Percentiles rank a stretch among this genome's conserved stretches.
Evolutionary conservation across 2,329 filamentous ascomycete genomes (phyloP).

Genomic region (Lachnellula arida): DNA sequence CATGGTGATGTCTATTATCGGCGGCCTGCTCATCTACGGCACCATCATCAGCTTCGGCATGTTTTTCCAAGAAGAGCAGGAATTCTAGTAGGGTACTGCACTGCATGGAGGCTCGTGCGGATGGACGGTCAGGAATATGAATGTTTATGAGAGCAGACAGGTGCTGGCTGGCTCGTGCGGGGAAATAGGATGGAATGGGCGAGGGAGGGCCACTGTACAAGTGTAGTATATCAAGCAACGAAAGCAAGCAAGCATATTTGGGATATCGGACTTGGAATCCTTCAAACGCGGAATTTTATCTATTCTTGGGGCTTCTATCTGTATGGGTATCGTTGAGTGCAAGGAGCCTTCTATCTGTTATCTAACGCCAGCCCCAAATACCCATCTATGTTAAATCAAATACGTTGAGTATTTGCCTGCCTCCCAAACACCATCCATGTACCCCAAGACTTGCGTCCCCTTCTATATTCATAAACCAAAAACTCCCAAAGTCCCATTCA

Average conservation of each 20-base stretch:
- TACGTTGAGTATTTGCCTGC: constrained; percentile 19
- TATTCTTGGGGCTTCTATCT: not conserved
- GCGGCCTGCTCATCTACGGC: constrained; percentile 90
- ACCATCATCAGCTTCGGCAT: constrained; percentile 97
- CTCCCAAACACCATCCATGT: not conserved
- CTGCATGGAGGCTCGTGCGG: not conserved
- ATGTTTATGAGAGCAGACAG: not conserved
- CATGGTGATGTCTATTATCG: constrained; percentile 92
- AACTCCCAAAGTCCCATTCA: constrained; percentile 27
- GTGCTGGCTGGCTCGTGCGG: not conserved
- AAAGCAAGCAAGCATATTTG: not conserved
- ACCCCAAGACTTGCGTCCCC: too few species aligned
- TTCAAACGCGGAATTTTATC: not conserved
- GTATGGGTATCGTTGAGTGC: constrained; percentile 18
- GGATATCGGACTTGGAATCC: not conserved
- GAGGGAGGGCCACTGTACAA: not conserved
- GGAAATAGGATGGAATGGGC: not conserved
- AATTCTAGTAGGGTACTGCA: constrained; percentile 57
- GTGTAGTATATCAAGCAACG: constrained; percentile 1
- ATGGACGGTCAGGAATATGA: not conserved
- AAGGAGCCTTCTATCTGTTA: not conserved
- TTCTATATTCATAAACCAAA: constrained; percentile 10
- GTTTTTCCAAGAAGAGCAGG: constrained; percentile 97
- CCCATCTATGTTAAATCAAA: not conserved
- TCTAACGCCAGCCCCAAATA: not conserved